Evolutionary conservation across 345 rosid species (phyloP).

Genomic region (Zanthoxylum bungeanum): DNA sequence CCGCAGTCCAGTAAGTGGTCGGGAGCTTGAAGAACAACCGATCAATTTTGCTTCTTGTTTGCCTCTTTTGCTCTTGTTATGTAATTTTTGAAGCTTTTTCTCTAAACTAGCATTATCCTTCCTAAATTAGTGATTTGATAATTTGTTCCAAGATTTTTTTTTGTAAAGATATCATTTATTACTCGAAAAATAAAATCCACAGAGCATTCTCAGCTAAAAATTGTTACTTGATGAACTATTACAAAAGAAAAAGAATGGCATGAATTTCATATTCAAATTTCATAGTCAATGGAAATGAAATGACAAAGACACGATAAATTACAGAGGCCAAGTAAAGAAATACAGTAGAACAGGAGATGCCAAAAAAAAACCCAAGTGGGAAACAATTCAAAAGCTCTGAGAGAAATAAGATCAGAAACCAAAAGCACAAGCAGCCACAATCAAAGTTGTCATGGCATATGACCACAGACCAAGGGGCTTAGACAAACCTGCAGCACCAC

Average conservation of each 20-base stretch:
- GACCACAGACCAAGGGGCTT: slow-evolving; percentile 22
- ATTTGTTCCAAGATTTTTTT: background rate
- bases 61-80: slow-evolving; percentile 51
- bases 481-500: slow-evolving; percentile 28
- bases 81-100: slow-evolving; percentile 42
- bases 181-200: background rate
- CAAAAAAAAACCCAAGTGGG: slow-evolving; percentile 6
- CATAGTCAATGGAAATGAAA: slow-evolving; percentile 1
- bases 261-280: background rate
- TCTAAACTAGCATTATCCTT: background rate
- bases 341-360: slow-evolving; percentile 1
- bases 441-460: slow-evolving; percentile 20
- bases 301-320: no score
- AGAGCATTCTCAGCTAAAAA: no score
- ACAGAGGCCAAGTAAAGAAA: no score
- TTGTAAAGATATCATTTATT: background rate
- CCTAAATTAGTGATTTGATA: background rate
- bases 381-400: background rate
- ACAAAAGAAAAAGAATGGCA: background rate
- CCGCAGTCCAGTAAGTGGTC: slow-evolving; percentile 27
- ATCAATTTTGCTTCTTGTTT: slow-evolving; percentile 35
- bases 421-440: slow-evolving; percentile 28
- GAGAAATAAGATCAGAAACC: slow-evolving; percentile 24
- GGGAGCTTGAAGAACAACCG: slow-evolving; percentile 45
- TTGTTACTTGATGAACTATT: no score